Conservation (phyloP, 2,329 filamentous ascomycete species). For the Aspergillus alliaceus region DNA sequence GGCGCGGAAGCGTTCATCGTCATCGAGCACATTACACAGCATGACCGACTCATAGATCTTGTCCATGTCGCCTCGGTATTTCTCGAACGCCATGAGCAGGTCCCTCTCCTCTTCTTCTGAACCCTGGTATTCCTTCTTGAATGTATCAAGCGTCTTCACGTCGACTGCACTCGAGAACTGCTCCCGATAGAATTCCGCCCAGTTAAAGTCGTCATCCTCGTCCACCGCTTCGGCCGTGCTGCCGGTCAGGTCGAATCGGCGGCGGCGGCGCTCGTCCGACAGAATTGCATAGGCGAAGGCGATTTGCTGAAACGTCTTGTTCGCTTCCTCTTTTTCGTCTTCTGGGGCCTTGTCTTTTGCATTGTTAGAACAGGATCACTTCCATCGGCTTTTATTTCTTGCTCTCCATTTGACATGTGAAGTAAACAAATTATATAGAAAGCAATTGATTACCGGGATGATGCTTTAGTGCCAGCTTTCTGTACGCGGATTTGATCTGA, state of each 20-base stretch:
- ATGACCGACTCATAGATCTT: conserved; percentile 79
- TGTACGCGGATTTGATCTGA: conserved; percentile 87
- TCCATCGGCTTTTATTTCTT: not conserved
- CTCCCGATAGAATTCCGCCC: conserved; percentile 83
- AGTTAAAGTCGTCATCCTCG: conserved; percentile 76
- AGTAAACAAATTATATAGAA: not conserved
- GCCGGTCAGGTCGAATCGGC: conserved; percentile 86
- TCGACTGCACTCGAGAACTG: conserved; percentile 79
- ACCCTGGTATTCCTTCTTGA: conserved; percentile 76
- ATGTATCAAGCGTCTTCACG: conserved; percentile 69
- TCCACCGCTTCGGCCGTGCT: conserved; percentile 80
- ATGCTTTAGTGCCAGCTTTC: conserved; percentile 81
- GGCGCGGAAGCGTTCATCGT: conserved; percentile 78
- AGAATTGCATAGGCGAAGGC: conserved; percentile 94
- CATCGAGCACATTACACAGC: conserved; percentile 77
- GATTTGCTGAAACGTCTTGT: conserved; percentile 81
- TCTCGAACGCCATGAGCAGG: conserved; percentile 72
- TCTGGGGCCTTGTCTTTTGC: conserved; percentile 70
- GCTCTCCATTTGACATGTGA: not conserved
- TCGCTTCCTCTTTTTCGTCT: conserved; percentile 68
- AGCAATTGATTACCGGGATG: conserved; percentile 67
- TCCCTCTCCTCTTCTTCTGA: conserved; percentile 83
- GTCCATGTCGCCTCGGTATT: conserved; percentile 72
- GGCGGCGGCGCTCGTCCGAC: conserved; percentile 75
- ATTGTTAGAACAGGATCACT: not conserved